Evolutionary conservation across 305 asterid genomes (phyloP).

Genomic region (Plantago lanceolata): DNA sequence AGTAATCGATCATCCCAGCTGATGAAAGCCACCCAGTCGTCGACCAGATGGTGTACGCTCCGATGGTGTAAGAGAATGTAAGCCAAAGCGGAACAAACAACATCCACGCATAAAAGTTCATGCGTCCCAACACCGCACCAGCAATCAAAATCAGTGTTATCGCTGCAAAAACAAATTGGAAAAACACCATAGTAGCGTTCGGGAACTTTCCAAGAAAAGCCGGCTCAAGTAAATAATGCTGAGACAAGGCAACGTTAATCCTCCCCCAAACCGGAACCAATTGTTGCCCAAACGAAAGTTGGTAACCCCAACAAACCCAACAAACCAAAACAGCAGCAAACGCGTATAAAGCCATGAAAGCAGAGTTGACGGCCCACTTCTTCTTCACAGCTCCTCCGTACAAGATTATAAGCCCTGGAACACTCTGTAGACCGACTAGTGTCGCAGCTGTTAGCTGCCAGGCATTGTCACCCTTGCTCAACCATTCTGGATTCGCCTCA

Average conservation of each 20-base stretch:
- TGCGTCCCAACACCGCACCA: constrained; percentile 55
- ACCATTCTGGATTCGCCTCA: constrained; percentile 40
- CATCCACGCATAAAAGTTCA: constrained; percentile 72
- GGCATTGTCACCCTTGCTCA: constrained; percentile 67
- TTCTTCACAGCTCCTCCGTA: constrained; percentile 64
- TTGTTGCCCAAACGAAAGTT: constrained; percentile 46
- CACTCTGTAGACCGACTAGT: constrained; percentile 52
- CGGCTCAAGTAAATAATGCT: constrained; percentile 32
- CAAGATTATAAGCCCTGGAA: constrained; percentile 57
- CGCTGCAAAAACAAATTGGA: constrained; percentile 62
- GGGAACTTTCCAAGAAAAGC: constrained; percentile 49
- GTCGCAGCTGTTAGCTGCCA: constrained; percentile 65
- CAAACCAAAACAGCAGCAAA: constrained; percentile 54
- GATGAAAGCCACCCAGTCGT: constrained; percentile 37
- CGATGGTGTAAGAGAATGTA: constrained; percentile 56
- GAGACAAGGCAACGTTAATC: constrained; percentile 37
- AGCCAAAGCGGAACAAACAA: constrained; percentile 60
- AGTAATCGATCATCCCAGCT: constrained; percentile 46
- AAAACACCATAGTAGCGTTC: constrained; percentile 56
- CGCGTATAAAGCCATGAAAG: constrained; percentile 66
- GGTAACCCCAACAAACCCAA: constrained; percentile 64
- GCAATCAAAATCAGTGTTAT: constrained; percentile 54
- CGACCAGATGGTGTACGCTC: constrained; percentile 58
- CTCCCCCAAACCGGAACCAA: constrained; percentile 50
- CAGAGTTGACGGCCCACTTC: constrained; percentile 69